Conservation (phyloP, 305 asterid genomes). For the Solanum hybrid region DNA sequence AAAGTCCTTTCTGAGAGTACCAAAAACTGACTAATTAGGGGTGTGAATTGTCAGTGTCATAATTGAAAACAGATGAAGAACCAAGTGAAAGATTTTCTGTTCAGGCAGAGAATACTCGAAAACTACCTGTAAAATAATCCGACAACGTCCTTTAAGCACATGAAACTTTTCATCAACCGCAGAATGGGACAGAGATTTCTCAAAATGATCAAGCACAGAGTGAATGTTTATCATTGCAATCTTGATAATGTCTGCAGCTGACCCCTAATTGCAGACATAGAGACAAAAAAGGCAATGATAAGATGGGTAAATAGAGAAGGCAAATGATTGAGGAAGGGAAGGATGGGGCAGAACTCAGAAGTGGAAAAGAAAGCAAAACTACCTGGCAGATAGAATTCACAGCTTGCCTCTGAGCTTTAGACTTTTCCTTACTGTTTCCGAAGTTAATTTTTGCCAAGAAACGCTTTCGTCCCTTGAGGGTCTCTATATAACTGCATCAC, state of each 20-base stretch:
- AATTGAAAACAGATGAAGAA: neutral
- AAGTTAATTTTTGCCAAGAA: conserved; percentile 80
- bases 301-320: neutral
- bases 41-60: neutral
- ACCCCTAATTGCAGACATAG: conserved; percentile 36
- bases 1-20: neutral
- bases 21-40: neutral
- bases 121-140: conserved; percentile 80
- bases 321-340: neutral
- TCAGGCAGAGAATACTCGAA: neutral
- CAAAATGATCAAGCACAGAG: conserved; percentile 47
- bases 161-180: conserved; percentile 40
- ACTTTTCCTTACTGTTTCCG: conserved; percentile 78
- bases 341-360: neutral
- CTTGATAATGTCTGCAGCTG: conserved; percentile 96
- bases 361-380: conserved; percentile 10
- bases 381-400: conserved; percentile 99
- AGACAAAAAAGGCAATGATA: neutral
- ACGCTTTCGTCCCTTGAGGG: conserved; percentile 87
- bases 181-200: conserved; percentile 35
- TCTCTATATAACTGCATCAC: conserved; percentile 62
- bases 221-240: conserved; percentile 80
- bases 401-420: conserved; percentile 97
- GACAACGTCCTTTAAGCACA: conserved; percentile 80
- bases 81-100: conserved; percentile 3